Evolutionary conservation across 2,329 filamentous ascomycete genomes (phyloP).

Genomic region (Ophiosphaerella narmari): DNA sequence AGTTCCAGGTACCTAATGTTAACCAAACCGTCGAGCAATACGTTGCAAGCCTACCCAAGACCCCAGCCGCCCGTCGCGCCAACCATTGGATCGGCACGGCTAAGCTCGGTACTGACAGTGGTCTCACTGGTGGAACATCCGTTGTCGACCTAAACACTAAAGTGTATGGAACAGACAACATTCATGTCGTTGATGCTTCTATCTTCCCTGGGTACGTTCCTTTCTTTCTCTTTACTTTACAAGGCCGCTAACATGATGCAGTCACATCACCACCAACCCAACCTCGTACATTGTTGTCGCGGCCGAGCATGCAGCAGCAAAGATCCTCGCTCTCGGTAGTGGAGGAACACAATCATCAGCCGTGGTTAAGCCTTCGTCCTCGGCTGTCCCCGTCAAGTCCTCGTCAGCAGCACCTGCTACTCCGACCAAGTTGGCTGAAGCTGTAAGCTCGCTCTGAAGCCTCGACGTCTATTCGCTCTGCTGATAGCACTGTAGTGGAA

Average conservation of each 20-base stretch:
- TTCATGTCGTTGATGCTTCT: slow-evolving; percentile 54
- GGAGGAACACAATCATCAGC: neutral
- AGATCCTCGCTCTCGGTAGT: slow-evolving; percentile 38
- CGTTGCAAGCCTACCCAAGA: slow-evolving; percentile 53
- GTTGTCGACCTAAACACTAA: slow-evolving; percentile 58
- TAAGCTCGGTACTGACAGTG: slow-evolving; percentile 57
- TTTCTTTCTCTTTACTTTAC: neutral
- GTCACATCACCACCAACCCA: slow-evolving; percentile 45
- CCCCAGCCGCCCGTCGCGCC: slow-evolving; percentile 45
- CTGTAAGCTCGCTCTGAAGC: neutral
- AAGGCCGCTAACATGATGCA: slow-evolving; percentile 18
- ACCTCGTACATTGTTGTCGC: slow-evolving; percentile 44
- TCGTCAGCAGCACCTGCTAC: slow-evolving; percentile 7
- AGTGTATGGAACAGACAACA: slow-evolving; percentile 53
- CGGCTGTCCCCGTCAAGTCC: neutral
- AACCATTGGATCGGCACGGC: slow-evolving; percentile 61
- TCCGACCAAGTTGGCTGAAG: slow-evolving; percentile 1
- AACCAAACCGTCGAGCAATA: slow-evolving; percentile 60
- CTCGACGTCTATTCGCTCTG: neutral
- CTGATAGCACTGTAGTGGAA: slow-evolving; percentile 1
- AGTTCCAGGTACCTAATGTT: slow-evolving; percentile 59
- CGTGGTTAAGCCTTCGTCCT: slow-evolving; percentile 3
- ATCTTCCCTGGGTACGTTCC: slow-evolving; percentile 50
- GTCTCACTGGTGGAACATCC: slow-evolving; percentile 48
- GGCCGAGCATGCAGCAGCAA: slow-evolving; percentile 46